These are phyloP conservation scores for Thielaviopsis populi DNA, from an alignment of 2,329 filamentous ascomycete genomes.

Conservation along the genomic window DNA sequence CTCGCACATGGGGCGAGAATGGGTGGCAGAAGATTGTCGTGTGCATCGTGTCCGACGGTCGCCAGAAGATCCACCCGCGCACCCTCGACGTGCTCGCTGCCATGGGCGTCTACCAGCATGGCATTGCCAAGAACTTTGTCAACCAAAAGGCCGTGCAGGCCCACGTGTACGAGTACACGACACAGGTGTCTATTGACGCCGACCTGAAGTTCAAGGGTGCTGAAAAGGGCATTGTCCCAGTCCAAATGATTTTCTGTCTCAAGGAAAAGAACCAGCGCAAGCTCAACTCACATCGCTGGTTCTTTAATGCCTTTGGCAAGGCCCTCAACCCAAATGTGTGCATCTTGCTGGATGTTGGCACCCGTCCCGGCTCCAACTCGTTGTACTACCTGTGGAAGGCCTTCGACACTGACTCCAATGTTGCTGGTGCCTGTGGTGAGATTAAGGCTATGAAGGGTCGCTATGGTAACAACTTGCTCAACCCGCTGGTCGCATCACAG, in stretches of 20 bases:
- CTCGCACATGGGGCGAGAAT: constrained; percentile 87
- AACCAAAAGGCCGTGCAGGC: constrained; percentile 91
- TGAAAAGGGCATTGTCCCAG: constrained; percentile 96
- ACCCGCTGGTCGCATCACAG: constrained; percentile 88
- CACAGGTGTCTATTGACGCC: constrained; percentile 86
- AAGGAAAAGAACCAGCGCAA: constrained; percentile 98
- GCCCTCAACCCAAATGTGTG: constrained; percentile 92
- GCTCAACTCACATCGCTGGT: constrained; percentile 96
- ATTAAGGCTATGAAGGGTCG: constrained; percentile 95
- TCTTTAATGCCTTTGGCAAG: constrained; percentile 94
- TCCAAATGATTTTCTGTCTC: constrained; percentile 95
- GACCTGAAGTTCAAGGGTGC: constrained; percentile 98
- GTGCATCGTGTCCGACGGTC: constrained; percentile 87
- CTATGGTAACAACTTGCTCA: constrained; percentile 66
- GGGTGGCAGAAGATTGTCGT: constrained; percentile 99
- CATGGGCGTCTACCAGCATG: constrained; percentile 95
- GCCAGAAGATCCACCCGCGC: constrained; percentile 75
- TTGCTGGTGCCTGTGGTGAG: constrained; percentile 90
- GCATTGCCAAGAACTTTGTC: constrained; percentile 96
- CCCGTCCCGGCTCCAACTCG: constrained; percentile 72
- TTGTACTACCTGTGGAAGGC: constrained; percentile 99
- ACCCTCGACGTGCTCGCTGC: constrained; percentile 89
- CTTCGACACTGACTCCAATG: constrained; percentile 93
- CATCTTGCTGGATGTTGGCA: constrained; percentile 92
- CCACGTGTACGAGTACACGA: constrained; percentile 98